Evolutionary conservation across 1,284 basidiomycete species (phyloP).

Genomic region (Apiotrichum sp.): DNA sequence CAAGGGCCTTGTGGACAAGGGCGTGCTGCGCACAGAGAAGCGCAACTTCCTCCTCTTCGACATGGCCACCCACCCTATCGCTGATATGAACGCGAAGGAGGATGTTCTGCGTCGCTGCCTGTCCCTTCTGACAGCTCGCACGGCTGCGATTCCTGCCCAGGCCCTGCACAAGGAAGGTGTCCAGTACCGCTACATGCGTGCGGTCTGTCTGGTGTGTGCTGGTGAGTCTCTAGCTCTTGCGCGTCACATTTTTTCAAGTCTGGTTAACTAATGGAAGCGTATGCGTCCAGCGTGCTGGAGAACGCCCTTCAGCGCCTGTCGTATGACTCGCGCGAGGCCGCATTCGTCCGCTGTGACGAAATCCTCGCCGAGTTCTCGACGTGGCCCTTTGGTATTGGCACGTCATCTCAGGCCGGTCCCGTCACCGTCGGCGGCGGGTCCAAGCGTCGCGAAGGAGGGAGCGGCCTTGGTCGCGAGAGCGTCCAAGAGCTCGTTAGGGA

Average conservation of each 20-base stretch:
- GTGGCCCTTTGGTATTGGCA: constrained; percentile 72
- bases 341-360: constrained; percentile 85
- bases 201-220: constrained; percentile 76
- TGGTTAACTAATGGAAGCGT: constrained; percentile 45
- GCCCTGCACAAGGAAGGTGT: constrained; percentile 68
- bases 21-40: constrained; percentile 92
- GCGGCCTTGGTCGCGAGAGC: constrained; percentile 54
- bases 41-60: constrained; percentile 96
- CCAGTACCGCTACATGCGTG: constrained; percentile 70
- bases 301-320: constrained; percentile 79
- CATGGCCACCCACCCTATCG: constrained; percentile 95
- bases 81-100: constrained; percentile 83
- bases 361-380: constrained; percentile 78
- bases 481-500: constrained; percentile 73
- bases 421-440: constrained; percentile 38
- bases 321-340: constrained; percentile 84
- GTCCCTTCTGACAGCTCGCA: constrained; percentile 71
- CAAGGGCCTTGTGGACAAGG: constrained; percentile 96
- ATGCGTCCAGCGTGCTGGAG: constrained; percentile 89
- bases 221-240: constrained; percentile 44
- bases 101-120: constrained; percentile 69
- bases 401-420: constrained; percentile 29
- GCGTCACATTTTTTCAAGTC: too few relatives aligned
- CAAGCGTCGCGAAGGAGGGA: constrained; percentile 40
- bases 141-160: constrained; percentile 65